Conservation (phyloP, 208 protist genomes). For the Strigomonas culicis region DNA sequence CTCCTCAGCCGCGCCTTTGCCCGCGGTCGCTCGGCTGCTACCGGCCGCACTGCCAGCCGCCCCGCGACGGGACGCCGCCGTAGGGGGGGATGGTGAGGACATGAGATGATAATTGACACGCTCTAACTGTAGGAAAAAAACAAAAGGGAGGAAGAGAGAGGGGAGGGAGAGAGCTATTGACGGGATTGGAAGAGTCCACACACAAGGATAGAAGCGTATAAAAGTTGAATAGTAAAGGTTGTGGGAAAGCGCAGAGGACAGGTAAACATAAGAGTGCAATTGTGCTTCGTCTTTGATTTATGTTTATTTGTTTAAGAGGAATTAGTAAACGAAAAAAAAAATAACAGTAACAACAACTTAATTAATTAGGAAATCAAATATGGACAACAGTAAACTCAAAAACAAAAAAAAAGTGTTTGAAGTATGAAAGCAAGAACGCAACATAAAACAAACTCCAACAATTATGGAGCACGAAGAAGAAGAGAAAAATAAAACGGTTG, state of each 20-base stretch:
- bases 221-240: slow-evolving; percentile 7
- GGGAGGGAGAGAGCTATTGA: too few species aligned
- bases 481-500: too few species aligned
- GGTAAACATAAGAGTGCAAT: slow-evolving; percentile 11
- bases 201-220: too few species aligned
- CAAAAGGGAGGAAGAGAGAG: slow-evolving; percentile 4
- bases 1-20: slow-evolving; percentile 8
- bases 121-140: not conserved
- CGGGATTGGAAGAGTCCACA: too few species aligned
- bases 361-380: not conserved
- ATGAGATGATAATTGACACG: not conserved
- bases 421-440: slow-evolving; percentile 6
- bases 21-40: not conserved
- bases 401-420: not conserved
- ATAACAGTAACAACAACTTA: slow-evolving; percentile 5
- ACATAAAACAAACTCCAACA: not conserved
- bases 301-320: not conserved
- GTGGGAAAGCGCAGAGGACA: slow-evolving; percentile 17
- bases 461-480: too few species aligned
- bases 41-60: too few species aligned
- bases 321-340: slow-evolving; percentile 15
- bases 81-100: not conserved
- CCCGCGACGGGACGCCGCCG: not conserved
- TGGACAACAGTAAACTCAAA: slow-evolving; percentile 7
- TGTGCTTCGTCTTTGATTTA: too few species aligned